These are phyloP conservation scores for Linaria vulgaris DNA, from an alignment of 257 asterid species.

Conservation along the genomic window DNA sequence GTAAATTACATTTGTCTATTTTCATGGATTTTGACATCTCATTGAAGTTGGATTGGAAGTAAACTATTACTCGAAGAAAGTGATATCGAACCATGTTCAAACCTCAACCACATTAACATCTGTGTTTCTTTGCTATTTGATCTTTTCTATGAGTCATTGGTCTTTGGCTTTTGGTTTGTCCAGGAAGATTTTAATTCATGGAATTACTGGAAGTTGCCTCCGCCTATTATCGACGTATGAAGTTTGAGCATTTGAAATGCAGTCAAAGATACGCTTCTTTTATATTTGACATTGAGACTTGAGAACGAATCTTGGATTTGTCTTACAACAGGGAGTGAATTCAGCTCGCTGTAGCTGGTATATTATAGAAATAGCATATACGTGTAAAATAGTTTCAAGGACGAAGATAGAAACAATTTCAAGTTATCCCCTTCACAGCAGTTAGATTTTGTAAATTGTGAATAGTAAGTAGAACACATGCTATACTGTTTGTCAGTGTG, in stretches of 20 bases:
- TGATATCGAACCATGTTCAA: neutral
- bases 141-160: neutral
- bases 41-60: neutral
- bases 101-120: neutral
- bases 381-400: neutral
- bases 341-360: neutral
- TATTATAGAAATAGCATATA: neutral
- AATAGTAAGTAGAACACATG: neutral
- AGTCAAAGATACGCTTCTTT: neutral
- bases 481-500: no score
- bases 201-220: constrained; percentile 89
- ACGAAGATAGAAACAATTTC: neutral
- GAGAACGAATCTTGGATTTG: neutral
- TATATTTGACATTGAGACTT: neutral
- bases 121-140: neutral
- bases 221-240: constrained; percentile 39
- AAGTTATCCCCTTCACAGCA: neutral
- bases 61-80: neutral
- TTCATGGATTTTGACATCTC: constrained; percentile 2
- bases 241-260: constrained; percentile 17
- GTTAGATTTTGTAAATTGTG: constrained; percentile 22
- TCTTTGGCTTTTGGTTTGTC: constrained; percentile 24
- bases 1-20: neutral
- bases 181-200: constrained; percentile 86
- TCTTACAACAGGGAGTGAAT: neutral